Conservation (phyloP, 2,329 filamentous ascomycete species). For the Verticillium dahliae region DNA sequence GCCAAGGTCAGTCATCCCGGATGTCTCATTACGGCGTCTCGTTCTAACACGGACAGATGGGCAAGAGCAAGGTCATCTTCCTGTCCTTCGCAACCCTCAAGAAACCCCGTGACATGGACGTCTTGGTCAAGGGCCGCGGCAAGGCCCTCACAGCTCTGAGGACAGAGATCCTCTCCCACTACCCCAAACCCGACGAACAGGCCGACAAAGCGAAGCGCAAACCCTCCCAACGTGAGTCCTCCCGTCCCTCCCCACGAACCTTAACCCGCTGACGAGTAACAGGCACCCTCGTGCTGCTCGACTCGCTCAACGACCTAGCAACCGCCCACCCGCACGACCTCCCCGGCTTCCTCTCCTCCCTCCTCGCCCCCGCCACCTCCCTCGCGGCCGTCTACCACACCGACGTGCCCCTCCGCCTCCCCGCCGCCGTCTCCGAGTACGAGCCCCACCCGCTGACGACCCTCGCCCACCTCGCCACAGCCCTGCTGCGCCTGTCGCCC, state of each 20-base stretch:
- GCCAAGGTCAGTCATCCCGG: conserved; percentile 52
- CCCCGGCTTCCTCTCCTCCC: conserved; percentile 61
- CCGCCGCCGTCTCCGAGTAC: conserved; percentile 41
- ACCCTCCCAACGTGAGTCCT: background rate
- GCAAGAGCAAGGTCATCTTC: conserved; percentile 65
- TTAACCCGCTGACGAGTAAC: too few relatives aligned
- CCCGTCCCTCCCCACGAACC: too few relatives aligned
- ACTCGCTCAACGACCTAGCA: conserved; percentile 66
- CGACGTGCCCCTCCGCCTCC: conserved; percentile 60
- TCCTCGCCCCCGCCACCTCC: conserved; percentile 61
- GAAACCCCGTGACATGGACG: conserved; percentile 57
- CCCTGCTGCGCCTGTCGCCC: conserved; percentile 67
- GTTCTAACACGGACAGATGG: conserved; percentile 31
- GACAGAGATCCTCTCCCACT: conserved; percentile 52
- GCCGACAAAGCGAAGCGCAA: conserved; percentile 18
- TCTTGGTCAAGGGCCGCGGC: conserved; percentile 59
- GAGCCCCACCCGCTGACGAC: conserved; percentile 64
- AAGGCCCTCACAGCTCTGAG: conserved; percentile 50
- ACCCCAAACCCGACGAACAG: conserved; percentile 29
- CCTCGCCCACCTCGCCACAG: conserved; percentile 81
- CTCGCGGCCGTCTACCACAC: conserved; percentile 76
- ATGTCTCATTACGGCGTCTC: background rate
- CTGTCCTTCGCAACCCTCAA: conserved; percentile 71
- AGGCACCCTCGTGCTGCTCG: conserved; percentile 69
- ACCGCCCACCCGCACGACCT: conserved; percentile 48